Evolutionary conservation across 1,284 basidiomycete genomes (phyloP), one percentile per base, ranked within the genome.

Genomic region (Serendipita sp.): DNA sequence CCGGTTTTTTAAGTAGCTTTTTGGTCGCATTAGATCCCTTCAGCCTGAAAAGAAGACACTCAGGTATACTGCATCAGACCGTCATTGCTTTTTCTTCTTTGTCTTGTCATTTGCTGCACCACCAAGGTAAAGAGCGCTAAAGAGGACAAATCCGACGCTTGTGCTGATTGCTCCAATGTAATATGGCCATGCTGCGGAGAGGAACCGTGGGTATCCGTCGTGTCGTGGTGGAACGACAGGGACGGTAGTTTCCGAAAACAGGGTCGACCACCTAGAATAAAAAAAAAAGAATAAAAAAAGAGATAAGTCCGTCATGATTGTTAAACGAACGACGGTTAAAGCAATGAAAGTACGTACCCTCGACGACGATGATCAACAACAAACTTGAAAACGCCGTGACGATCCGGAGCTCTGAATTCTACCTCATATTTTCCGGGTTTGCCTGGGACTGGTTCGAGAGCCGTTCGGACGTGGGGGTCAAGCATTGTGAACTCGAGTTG

Each of bases 401-500:
- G 78, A 74, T 98, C 95, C 2, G 95, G 95, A 2, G 87, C 85
- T 47, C 83, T 83, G 82, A 99, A 94, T 1, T 80, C 82, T 2
- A 86, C 80, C 8, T 80, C 78, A 75, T 93, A 97, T 66, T 80
- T 81, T 35, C 85, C 87, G 2, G 83, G 80, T 41, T 73, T 67
- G 3, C 77, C 78, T 10, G 74, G 65, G 17, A 82, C 79, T 8
- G 85, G 78, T 8, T 72, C 75, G 5, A 96, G 78, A 2, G 83
- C 74, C 6, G 85, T 90, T 35, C 93, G 88, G 65, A 95, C 76
- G 72, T 94, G 91, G 1, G 93, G 95, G 73, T 99, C 96, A 47
- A 99, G 83, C 95, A 99, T 99, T 32, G 91, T 93, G 72, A 98
- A 96, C 68, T 95, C 93, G 61, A 99, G 80, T 70, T 98, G 95